phyloP scores from a whole-genome alignment of 345 rosid genomes.

The Eutrema yunnanense region DNA sequence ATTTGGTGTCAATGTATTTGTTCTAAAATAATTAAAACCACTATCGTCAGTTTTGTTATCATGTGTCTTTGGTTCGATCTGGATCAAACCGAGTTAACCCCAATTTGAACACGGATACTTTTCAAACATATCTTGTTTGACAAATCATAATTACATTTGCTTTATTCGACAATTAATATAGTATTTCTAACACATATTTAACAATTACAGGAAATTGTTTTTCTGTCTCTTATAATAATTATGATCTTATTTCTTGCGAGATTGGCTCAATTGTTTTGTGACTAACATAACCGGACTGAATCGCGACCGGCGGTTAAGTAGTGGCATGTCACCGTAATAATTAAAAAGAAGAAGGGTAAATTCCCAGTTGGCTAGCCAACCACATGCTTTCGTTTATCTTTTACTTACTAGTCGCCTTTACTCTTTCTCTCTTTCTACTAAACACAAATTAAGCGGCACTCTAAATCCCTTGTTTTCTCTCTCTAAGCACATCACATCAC shows the following conservation, averaged over 20 bases:
- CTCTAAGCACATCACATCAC: conserved; percentile 8
- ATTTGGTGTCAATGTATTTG: background rate
- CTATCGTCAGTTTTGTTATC: background rate
- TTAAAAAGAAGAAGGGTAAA: conserved; percentile 21
- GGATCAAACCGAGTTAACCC: background rate
- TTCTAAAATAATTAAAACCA: background rate
- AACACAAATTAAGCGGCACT: conserved; percentile 35
- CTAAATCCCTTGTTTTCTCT: conserved; percentile 22
- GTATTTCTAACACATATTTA: background rate
- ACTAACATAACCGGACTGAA: background rate
- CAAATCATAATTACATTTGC: background rate
- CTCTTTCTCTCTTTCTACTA: conserved; percentile 22
- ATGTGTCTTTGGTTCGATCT: background rate
- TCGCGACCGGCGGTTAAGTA: background rate
- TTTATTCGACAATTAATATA: background rate
- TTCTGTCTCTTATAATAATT: no score
- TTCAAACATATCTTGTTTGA: background rate
- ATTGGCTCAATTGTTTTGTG: background rate
- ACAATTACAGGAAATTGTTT: background rate
- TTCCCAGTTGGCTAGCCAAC: conserved; percentile 20
- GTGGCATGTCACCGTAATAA: conserved; percentile 49
- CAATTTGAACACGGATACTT: background rate
- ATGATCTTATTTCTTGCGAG: background rate
- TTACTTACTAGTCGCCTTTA: conserved; percentile 2
- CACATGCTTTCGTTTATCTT: conserved; percentile 23